phyloP scores from a whole-genome alignment of 2,329 filamentous ascomycete species.

The Aspergillus sp. region DNA sequence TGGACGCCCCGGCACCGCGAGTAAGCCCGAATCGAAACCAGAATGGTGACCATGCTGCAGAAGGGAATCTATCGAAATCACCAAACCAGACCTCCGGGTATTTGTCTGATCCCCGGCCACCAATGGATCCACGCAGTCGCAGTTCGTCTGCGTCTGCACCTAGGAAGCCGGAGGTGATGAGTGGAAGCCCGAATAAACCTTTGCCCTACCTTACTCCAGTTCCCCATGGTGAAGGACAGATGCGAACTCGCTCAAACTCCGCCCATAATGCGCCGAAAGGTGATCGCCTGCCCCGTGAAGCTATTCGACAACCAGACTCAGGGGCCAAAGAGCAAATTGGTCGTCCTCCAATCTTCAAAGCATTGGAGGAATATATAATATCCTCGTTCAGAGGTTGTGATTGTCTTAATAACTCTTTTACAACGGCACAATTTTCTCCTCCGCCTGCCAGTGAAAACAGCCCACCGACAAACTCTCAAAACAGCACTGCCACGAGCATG shows the following conservation, averaged over 20 bases:
- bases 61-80: slow-evolving; percentile 7
- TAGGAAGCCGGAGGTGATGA: too few species aligned
- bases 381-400: slow-evolving; percentile 64
- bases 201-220: slow-evolving; percentile 6
- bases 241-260: slow-evolving; percentile 23
- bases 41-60: slow-evolving; percentile 4
- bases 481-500: neutral
- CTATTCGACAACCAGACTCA: slow-evolving; percentile 13
- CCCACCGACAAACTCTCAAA: slow-evolving; percentile 12
- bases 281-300: slow-evolving; percentile 14
- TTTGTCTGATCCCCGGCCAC: slow-evolving; percentile 12
- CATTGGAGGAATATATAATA: slow-evolving; percentile 72
- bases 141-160: slow-evolving; percentile 21
- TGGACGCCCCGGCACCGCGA: slow-evolving; percentile 20
- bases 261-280: slow-evolving; percentile 16
- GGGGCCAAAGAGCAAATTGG: slow-evolving; percentile 34
- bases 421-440: slow-evolving; percentile 44
- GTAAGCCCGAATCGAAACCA: slow-evolving; percentile 14
- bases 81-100: slow-evolving; percentile 7
- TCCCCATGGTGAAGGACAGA: slow-evolving; percentile 12
- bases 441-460: slow-evolving; percentile 43
- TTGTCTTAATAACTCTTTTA: slow-evolving; percentile 73
- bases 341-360: slow-evolving; percentile 60
- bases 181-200: too few species aligned
- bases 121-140: slow-evolving; percentile 16